Percentiles rank a stretch among this genome's conserved stretches.
Evolutionary conservation across 768 basidiomycete species (phyloP).

Genomic region (Myochromella boudieri): DNA sequence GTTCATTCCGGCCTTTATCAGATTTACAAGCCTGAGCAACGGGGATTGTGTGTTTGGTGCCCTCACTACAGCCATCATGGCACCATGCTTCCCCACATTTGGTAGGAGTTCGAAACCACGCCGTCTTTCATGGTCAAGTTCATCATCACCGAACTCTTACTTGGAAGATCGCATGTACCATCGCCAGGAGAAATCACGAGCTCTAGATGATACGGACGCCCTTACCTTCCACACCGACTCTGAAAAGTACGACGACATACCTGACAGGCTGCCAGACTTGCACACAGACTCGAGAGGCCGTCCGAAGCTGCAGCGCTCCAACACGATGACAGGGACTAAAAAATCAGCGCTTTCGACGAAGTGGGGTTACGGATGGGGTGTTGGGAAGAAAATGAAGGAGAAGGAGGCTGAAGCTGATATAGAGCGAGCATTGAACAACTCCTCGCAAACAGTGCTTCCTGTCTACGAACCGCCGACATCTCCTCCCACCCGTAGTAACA

Average conservation of each 20-base stretch:
- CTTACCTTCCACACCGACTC: conserved; percentile 62
- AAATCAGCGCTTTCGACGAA: conserved; percentile 44
- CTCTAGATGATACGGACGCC: conserved; percentile 42
- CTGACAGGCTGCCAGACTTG: conserved; percentile 30
- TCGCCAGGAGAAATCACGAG: conserved; percentile 44
- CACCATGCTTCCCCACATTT: conserved; percentile 64
- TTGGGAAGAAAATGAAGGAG: conserved; percentile 53
- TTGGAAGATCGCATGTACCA: conserved; percentile 33
- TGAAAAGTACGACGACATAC: conserved; percentile 55
- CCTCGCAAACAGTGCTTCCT: conserved; percentile 34
- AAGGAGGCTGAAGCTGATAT: conserved; percentile 36
- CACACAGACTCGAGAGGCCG: conserved; percentile 36
- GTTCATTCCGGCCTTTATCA: too few relatives aligned
- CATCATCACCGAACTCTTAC: conserved; percentile 24
- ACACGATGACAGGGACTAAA: conserved; percentile 60
- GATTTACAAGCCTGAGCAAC: too few relatives aligned
- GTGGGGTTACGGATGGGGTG: conserved; percentile 75
- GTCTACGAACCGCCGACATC: conserved; percentile 37
- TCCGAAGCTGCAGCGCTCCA: conserved; percentile 45
- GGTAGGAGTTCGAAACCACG: conserved; percentile 41
- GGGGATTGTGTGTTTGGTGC: too few relatives aligned
- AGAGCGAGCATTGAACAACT: conserved; percentile 27
- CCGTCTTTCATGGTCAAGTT: conserved; percentile 47
- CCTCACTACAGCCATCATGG: conserved; percentile 38
- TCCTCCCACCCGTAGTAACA: conserved; percentile 36